These are phyloP conservation scores for Astrothelium macrocarpum DNA, from an alignment of 495 filamentous ascomycete genomes.

Conservation along the genomic window DNA sequence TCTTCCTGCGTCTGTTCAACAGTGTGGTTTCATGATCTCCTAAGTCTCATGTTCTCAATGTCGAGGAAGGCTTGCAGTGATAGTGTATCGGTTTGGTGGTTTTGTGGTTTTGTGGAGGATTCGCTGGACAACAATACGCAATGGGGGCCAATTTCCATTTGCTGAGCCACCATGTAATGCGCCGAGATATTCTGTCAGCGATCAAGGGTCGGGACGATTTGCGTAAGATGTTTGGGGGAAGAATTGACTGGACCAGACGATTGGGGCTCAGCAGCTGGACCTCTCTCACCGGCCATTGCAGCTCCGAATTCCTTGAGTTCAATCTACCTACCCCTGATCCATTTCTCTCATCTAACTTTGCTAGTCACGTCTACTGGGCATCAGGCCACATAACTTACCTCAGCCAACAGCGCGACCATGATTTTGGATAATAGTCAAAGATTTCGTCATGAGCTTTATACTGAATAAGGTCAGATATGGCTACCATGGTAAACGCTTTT, in stretches of 20 bases:
- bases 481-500: no score
- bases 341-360: no score
- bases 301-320: no score
- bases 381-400: no score
- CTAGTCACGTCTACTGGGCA: no score
- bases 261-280: conserved; percentile 4
- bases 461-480: no score
- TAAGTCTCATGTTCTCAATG: background rate
- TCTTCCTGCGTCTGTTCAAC: background rate
- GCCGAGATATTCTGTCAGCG: background rate
- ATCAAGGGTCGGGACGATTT: background rate
- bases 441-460: no score
- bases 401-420: no score
- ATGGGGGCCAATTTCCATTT: background rate
- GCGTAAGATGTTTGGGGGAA: background rate
- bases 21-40: background rate
- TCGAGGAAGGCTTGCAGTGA: background rate
- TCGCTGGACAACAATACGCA: background rate
- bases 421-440: no score
- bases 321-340: no score
- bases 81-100: background rate
- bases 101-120: background rate
- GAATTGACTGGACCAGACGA: background rate
- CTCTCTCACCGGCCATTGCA: background rate
- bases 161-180: background rate